Percentiles rank a stretch among this genome's conserved stretches.
phyloP scores from a whole-genome alignment of 495 filamentous ascomycete genomes.

The Delitschia confertaspora region DNA sequence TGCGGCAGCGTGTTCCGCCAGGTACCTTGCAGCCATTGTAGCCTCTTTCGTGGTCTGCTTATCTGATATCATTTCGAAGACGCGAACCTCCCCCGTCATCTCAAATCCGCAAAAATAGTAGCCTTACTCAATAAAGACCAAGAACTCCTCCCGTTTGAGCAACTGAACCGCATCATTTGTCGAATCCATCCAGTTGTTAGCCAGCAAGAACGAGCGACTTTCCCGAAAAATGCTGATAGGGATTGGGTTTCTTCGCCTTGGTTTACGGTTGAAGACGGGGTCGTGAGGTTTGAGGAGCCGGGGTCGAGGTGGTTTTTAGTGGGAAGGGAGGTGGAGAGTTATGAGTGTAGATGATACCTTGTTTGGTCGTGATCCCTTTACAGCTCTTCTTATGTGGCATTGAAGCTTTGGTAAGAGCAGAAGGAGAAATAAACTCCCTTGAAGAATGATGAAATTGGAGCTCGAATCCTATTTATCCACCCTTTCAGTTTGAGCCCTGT shows the following conservation, averaged over 20 bases:
- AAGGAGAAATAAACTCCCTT: too few relatives aligned
- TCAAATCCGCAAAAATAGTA: constrained; percentile 1
- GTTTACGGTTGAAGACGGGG: constrained; percentile 16
- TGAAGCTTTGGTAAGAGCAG: too few relatives aligned
- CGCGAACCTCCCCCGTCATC: constrained; percentile 1
- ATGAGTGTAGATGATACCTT: constrained; percentile 22
- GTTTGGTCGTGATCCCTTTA: background rate
- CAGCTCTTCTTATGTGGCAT: too few relatives aligned
- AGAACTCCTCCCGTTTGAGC: constrained; percentile 1
- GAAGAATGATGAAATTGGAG: too few relatives aligned
- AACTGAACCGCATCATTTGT: constrained; percentile 6
- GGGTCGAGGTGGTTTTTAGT: constrained; percentile 13
- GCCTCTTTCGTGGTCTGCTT: too few relatives aligned
- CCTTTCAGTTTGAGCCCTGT: too few relatives aligned
- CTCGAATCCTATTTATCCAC: too few relatives aligned
- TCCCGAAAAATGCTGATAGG: background rate
- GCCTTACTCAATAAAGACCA: constrained; percentile 1
- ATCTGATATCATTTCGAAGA: background rate
- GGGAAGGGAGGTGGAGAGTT: constrained; percentile 24
- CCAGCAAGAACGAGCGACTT: constrained; percentile 2
- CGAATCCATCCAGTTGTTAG: constrained; percentile 4
- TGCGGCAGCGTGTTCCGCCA: constrained; percentile 4
- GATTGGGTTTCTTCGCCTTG: constrained; percentile 5
- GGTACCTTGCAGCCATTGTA: too few relatives aligned
- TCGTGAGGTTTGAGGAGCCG: constrained; percentile 16